Base-by-base conservation (phyloP, 2,329 filamentous ascomycete genomes). In the Alternaria conjuncta region DNA sequence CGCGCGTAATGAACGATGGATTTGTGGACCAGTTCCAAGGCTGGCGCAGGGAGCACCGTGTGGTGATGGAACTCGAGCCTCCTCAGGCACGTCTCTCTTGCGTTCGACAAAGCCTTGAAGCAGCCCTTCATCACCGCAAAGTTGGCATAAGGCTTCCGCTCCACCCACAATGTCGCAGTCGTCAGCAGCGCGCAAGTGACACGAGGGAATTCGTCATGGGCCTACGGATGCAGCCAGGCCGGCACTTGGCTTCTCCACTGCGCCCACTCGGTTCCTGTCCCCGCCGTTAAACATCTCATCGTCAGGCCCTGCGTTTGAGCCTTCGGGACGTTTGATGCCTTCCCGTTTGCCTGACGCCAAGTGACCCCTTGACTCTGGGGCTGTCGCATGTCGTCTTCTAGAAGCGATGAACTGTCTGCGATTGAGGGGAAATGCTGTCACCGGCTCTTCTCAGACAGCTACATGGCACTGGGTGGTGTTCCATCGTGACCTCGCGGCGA, bases 271-370 rank as follows among this genome's bases (percentile, higher is more conserved):
- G 36, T 41, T 41, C 36, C 36, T 41, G 43, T 60, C 58, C 49
- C 59, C 58, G 53, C 60, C 55, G 56, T 69, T 61, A 72, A 71
- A 72, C 69, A 65, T 59, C 58, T 65, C 36, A 44, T 69, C 54
- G 68, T 66, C 69, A 63, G 64, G 61, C 69, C 53, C 36, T 55
- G 49, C 46, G 47, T 63, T 68, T 71, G 71, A 71, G 67, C 71
- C 68, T 59, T 62, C 60, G 66, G 65, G 59, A 68, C 62, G 69
- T 67, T 69, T 71, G 71, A 74, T 69, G 72, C 65, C 62, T 64
- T 66, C 20, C 49, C 46, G 57, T 55, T 70, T 67, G 67, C 70
- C 69, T 60, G 60, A 70, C 61, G 74, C 75, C 73, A 74, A 76
- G 72, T 60, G 67, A 73, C 69, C 69, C 50, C 32, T 65, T 58